Conservation (phyloP, 306 rosid species). For the Cercis canadensis region DNA sequence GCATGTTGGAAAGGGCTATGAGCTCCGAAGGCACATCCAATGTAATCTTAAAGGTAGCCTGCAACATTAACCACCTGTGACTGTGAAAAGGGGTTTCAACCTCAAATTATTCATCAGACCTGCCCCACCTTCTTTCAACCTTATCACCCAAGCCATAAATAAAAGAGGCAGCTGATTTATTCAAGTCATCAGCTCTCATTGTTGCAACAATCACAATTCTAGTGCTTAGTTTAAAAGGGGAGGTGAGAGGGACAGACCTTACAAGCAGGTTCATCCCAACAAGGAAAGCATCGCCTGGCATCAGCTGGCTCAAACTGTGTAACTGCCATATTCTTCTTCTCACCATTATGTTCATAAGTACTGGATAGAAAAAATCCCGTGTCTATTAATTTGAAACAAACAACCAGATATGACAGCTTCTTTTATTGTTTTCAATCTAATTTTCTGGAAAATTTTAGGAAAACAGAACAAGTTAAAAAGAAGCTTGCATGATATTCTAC, state of each 20-base stretch:
- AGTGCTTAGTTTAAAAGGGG: slow-evolving; percentile 13
- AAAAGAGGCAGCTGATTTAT: slow-evolving; percentile 23
- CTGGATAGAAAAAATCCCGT: slow-evolving; percentile 42
- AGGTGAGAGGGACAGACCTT: slow-evolving; percentile 61
- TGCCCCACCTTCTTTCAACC: slow-evolving; percentile 2
- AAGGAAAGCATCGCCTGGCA: slow-evolving; percentile 97
- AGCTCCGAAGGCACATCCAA: slow-evolving; percentile 82
- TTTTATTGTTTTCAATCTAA: not conserved
- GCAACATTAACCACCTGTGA: slow-evolving; percentile 40
- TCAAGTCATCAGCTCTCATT: slow-evolving; percentile 10
- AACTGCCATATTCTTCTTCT: slow-evolving; percentile 94
- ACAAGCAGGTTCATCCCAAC: slow-evolving; percentile 99
- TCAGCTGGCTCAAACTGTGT: slow-evolving; percentile 98
- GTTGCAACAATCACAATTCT: slow-evolving; percentile 19
- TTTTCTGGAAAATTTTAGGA: not conserved
- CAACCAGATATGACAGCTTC: not conserved
- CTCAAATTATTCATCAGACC: slow-evolving; percentile 23
- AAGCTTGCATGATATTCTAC: not conserved
- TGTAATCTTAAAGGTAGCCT: slow-evolving; percentile 93
- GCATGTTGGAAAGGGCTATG: slow-evolving; percentile 95
- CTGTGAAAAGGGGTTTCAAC: slow-evolving; percentile 20
- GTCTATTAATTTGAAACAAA: slow-evolving; percentile 20
- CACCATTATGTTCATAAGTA: slow-evolving; percentile 75
- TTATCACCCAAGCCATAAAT: slow-evolving; percentile 30
- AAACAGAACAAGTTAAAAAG: not conserved